Evolutionary conservation across 306 rosid species (phyloP).

Genomic region (Alnus glutinosa): DNA sequence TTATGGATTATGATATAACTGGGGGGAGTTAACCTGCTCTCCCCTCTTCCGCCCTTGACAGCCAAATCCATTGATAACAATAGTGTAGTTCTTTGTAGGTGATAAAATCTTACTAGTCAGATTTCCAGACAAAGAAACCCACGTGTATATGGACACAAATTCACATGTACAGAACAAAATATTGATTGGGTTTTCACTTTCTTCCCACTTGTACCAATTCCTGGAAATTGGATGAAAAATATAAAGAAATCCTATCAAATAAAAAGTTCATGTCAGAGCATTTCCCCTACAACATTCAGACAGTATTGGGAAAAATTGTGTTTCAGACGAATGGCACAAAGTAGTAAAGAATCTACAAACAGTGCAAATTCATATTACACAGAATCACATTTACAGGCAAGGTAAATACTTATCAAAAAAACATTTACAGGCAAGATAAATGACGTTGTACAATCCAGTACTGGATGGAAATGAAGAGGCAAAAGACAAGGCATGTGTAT

Average conservation of each 20-base stretch:
- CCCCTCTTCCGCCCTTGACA: not conserved
- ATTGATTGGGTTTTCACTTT: not conserved
- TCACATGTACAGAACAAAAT: not conserved
- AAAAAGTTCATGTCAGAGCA: not conserved
- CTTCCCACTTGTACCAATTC: not conserved
- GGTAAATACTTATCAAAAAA: constrained; percentile 13
- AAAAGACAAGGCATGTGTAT: constrained; percentile 23
- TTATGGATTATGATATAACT: not conserved
- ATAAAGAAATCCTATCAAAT: not conserved
- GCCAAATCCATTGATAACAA: not conserved
- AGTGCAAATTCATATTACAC: constrained; percentile 14
- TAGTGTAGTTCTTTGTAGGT: not conserved
- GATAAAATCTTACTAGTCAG: not conserved
- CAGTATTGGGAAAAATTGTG: too few relatives aligned
- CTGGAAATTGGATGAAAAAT: not conserved
- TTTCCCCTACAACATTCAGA: constrained; percentile 6
- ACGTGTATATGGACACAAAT: not conserved
- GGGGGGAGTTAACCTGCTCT: not conserved
- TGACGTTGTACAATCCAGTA: constrained; percentile 17
- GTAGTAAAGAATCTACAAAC: constrained; percentile 15
- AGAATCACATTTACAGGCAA: constrained; percentile 25
- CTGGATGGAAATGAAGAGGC: constrained; percentile 14
- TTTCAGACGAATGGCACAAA: too few relatives aligned
- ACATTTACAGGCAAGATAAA: constrained; percentile 26
- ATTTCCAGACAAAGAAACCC: not conserved